These are phyloP conservation scores for Lantana camara DNA, from an alignment of 257 asterid genomes.

Conservation along the genomic window DNA sequence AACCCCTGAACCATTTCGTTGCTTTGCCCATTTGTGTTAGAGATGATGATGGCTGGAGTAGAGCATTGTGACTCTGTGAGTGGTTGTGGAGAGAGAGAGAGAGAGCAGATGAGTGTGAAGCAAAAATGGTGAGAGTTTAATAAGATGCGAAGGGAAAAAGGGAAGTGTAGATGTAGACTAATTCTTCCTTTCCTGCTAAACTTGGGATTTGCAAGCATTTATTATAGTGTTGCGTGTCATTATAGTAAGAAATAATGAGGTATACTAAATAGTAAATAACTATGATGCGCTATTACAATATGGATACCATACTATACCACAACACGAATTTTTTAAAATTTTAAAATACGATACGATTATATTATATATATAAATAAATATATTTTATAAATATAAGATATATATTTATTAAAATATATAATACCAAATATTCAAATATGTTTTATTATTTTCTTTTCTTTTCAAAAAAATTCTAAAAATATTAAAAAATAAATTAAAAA, in stretches of 20 bases:
- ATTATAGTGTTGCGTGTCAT: neutral
- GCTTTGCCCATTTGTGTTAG: slow-evolving; percentile 68
- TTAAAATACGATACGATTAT: too few relatives aligned
- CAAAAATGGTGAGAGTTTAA: slow-evolving; percentile 19
- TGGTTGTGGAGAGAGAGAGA: slow-evolving; percentile 20
- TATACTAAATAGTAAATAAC: neutral
- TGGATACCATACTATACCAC: too few relatives aligned
- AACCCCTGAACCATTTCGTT: slow-evolving; percentile 69
- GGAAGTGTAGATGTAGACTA: neutral
- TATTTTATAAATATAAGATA: too few relatives aligned
- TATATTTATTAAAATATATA: too few relatives aligned
- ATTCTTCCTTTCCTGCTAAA: slow-evolving; percentile 2
- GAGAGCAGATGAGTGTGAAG: neutral
- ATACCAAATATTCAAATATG: too few relatives aligned
- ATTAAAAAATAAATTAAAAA: too few relatives aligned
- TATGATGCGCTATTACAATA: too few relatives aligned
- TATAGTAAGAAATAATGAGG: neutral
- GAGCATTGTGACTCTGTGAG: slow-evolving; percentile 7
- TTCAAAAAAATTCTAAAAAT: too few relatives aligned
- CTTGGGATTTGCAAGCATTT: slow-evolving; percentile 26
- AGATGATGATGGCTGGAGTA: slow-evolving; percentile 4
- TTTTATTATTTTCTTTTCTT: too few relatives aligned
- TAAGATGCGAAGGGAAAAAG: slow-evolving; percentile 17
- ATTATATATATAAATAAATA: too few relatives aligned
- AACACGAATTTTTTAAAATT: too few relatives aligned